These are phyloP conservation scores for Diaporthe destruens DNA, from an alignment of 2,329 filamentous ascomycete genomes.

Conservation along the genomic window DNA sequence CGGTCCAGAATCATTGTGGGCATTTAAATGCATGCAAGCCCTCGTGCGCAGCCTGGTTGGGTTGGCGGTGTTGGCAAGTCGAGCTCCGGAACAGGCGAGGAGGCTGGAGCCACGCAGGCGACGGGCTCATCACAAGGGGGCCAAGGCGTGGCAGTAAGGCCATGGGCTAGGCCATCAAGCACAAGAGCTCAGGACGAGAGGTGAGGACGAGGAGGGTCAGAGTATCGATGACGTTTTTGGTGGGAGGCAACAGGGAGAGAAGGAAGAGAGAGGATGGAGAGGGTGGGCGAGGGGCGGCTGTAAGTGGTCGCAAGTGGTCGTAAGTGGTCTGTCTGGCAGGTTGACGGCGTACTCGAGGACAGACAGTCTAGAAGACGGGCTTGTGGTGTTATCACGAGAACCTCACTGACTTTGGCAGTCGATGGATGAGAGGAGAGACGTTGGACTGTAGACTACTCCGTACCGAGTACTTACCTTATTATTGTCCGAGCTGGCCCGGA, in stretches of 20 bases:
- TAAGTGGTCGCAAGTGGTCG: neutral
- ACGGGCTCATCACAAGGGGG: neutral
- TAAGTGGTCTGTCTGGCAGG: neutral
- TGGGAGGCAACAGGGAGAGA: neutral
- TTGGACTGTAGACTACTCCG: too few species aligned
- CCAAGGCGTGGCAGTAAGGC: slow-evolving; percentile 19
- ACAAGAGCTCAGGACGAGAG: neutral
- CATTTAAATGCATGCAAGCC: slow-evolving; percentile 24
- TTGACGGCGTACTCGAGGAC: neutral
- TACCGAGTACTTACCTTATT: too few species aligned
- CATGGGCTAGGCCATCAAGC: slow-evolving; percentile 1
- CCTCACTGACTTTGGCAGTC: neutral
- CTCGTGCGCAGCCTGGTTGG: slow-evolving; percentile 7
- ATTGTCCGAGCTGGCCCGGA: neutral
- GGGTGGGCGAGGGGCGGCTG: slow-evolving; percentile 4
- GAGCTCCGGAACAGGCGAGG: neutral
- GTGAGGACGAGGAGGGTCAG: neutral
- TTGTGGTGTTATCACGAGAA: neutral
- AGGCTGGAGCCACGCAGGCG: neutral
- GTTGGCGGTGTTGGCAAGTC: neutral
- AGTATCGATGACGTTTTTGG: slow-evolving; percentile 11
- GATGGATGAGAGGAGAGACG: neutral
- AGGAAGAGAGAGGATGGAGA: neutral
- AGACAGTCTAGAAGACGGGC: too few species aligned
- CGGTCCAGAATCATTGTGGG: slow-evolving; percentile 36